phyloP scores from a whole-genome alignment of 805 yeast species.

The Limtongia smithiae region DNA sequence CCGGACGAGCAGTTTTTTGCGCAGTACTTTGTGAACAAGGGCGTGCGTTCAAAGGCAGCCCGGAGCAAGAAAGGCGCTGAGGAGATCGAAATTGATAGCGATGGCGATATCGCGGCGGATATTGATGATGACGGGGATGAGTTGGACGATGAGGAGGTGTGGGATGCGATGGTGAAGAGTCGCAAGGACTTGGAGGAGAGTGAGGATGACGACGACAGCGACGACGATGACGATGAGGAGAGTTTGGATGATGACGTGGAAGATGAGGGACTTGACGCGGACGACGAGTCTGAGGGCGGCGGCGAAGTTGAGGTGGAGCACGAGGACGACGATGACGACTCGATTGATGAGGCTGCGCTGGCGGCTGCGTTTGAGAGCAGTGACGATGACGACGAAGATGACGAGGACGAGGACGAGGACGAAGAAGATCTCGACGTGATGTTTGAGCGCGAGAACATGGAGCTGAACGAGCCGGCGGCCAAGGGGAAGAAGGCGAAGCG shows the following conservation, averaged over 20 bases:
- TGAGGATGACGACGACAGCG: conserved; percentile 54
- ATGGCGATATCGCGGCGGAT: conserved; percentile 48
- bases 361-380: conserved; percentile 32
- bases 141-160: conserved; percentile 63
- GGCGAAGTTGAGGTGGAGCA: conserved; percentile 45
- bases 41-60: conserved; percentile 35
- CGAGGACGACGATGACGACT: conserved; percentile 43
- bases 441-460: conserved; percentile 31
- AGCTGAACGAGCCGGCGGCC: conserved; percentile 4
- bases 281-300: conserved; percentile 39
- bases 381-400: conserved; percentile 28
- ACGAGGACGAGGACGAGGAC: conserved; percentile 33
- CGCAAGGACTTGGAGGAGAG: conserved; percentile 38
- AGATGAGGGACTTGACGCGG: conserved; percentile 32
- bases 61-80: conserved; percentile 38
- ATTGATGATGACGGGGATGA: conserved; percentile 63
- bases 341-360: conserved; percentile 32
- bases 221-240: conserved; percentile 44
- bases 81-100: conserved; percentile 40
- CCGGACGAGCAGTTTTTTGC: conserved; percentile 59
- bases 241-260: conserved; percentile 36
- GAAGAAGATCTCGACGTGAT: conserved; percentile 35
- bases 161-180: conserved; percentile 75
- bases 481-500: conserved; percentile 11
- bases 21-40: conserved; percentile 28